These are phyloP conservation scores for Sporothrix brunneoviolacea DNA, from an alignment of 2,329 filamentous ascomycete genomes.

Conservation along the genomic window DNA sequence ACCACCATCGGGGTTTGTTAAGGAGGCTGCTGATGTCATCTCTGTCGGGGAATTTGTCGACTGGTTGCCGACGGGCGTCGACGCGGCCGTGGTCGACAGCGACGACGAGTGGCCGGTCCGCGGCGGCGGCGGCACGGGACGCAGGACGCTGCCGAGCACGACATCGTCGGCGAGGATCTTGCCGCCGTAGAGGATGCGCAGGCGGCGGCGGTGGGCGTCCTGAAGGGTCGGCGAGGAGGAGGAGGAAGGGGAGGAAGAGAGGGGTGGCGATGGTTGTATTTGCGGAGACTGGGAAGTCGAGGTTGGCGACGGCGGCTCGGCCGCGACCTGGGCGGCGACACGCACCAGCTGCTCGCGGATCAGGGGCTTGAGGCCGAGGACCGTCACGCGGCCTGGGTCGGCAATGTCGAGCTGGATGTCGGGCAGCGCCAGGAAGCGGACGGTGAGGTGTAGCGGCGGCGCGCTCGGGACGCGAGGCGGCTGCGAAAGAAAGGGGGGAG, in stretches of 20 bases:
- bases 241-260: background rate
- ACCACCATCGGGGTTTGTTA: background rate
- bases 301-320: slow-evolving; percentile 40
- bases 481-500: background rate
- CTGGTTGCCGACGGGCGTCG: slow-evolving; percentile 14
- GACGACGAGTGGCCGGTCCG: slow-evolving; percentile 26
- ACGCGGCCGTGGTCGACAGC: slow-evolving; percentile 20
- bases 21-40: background rate
- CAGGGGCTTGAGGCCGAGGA: slow-evolving; percentile 71
- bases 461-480: background rate
- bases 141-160: slow-evolving; percentile 62
- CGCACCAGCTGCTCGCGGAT: slow-evolving; percentile 62
- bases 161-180: slow-evolving; percentile 72
- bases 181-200: slow-evolving; percentile 86
- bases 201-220: slow-evolving; percentile 49
- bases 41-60: background rate
- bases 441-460: slow-evolving; percentile 62
- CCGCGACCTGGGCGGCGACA: slow-evolving; percentile 29
- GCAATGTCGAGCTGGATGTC: slow-evolving; percentile 76
- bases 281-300: background rate
- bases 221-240: slow-evolving; percentile 3
- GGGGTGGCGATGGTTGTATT: background rate
- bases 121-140: slow-evolving; percentile 53
- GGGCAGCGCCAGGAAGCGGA: slow-evolving; percentile 83
- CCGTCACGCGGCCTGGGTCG: slow-evolving; percentile 60